A percentile compares a stretch with the other conserved stretches of the same genome.
phyloP scores from a whole-genome alignment of 2,329 filamentous ascomycete genomes.

The Alternaria solani region DNA sequence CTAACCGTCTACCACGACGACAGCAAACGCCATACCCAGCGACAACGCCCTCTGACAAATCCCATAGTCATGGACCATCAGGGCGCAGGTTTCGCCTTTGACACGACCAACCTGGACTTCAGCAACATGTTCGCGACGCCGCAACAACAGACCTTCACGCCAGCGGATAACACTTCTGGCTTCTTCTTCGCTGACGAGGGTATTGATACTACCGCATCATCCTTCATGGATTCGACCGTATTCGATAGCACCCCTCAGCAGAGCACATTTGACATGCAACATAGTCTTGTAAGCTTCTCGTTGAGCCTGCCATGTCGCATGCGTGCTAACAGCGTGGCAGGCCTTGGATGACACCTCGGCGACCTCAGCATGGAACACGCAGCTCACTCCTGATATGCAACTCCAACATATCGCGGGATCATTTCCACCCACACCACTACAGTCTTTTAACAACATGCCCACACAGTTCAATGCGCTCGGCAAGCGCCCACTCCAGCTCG shows the following conservation, averaged over 20 bases:
- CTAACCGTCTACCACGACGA: slow-evolving; percentile 22
- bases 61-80: slow-evolving; percentile 33
- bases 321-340: slow-evolving; percentile 23
- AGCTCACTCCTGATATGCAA: slow-evolving; percentile 30
- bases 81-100: slow-evolving; percentile 45
- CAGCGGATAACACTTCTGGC: slow-evolving; percentile 42
- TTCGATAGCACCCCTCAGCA: slow-evolving; percentile 33
- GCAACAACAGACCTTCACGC: slow-evolving; percentile 32
- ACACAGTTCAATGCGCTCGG: slow-evolving; percentile 32
- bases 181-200: slow-evolving; percentile 47
- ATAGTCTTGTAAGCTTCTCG: slow-evolving; percentile 39
- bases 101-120: slow-evolving; percentile 42
- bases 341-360: slow-evolving; percentile 46
- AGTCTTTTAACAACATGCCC: slow-evolving; percentile 39
- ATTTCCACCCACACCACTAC: slow-evolving; percentile 37
- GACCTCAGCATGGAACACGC: slow-evolving; percentile 35
- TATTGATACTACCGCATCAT: slow-evolving; percentile 40
- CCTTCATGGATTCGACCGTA: slow-evolving; percentile 30
- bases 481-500: slow-evolving; percentile 45
- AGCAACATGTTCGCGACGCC: slow-evolving; percentile 36
- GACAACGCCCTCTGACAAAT: slow-evolving; percentile 32
- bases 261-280: slow-evolving; percentile 34
- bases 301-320: background rate
- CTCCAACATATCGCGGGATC: slow-evolving; percentile 27
- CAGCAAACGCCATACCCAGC: slow-evolving; percentile 11